Evolutionary conservation across 352 stramenopile genomes (phyloP).

Genomic region (Pelagophyceae sp.): DNA sequence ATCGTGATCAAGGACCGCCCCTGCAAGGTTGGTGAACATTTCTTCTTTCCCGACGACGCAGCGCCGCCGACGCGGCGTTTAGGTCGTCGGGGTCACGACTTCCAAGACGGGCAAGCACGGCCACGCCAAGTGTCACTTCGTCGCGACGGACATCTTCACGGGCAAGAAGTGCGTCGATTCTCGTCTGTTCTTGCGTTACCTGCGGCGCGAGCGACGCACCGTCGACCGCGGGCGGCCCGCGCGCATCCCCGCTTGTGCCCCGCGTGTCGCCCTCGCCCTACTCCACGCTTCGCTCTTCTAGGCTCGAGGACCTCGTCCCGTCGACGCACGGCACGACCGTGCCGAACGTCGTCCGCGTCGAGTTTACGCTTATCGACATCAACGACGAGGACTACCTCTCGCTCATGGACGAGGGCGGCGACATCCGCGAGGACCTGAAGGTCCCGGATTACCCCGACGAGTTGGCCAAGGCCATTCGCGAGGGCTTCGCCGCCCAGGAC

Average conservation of each 20-base stretch:
- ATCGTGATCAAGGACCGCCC: conserved; percentile 99
- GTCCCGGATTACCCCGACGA: conserved; percentile 84
- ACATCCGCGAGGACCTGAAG: conserved; percentile 96
- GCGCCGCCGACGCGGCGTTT: background rate
- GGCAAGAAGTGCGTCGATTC: conserved; percentile 84
- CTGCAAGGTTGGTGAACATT: conserved; percentile 77
- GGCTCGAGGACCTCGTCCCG: conserved; percentile 94
- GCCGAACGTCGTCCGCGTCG: conserved; percentile 87
- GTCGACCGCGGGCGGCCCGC: too few species aligned
- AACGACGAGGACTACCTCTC: conserved; percentile 93
- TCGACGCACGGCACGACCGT: conserved; percentile 96
- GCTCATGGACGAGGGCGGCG: conserved; percentile 93
- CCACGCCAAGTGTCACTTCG: conserved; percentile 99
- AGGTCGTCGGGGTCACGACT: conserved; percentile 59
- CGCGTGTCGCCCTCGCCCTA: too few species aligned
- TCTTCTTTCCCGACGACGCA: conserved; percentile 13
- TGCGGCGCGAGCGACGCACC: too few species aligned
- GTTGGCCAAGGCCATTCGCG: conserved; percentile 90
- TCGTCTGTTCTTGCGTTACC: too few species aligned
- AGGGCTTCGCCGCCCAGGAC: conserved; percentile 90
- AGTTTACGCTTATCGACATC: conserved; percentile 98
- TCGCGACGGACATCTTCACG: conserved; percentile 97
- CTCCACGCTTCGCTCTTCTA: background rate
- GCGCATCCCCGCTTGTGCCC: too few species aligned
- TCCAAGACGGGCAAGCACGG: conserved; percentile 99